A percentile compares a stretch with the other conserved stretches of the same genome.
phyloP scores from a whole-genome alignment of 2,329 filamentous ascomycete genomes.

The Falciphora oryzae region DNA sequence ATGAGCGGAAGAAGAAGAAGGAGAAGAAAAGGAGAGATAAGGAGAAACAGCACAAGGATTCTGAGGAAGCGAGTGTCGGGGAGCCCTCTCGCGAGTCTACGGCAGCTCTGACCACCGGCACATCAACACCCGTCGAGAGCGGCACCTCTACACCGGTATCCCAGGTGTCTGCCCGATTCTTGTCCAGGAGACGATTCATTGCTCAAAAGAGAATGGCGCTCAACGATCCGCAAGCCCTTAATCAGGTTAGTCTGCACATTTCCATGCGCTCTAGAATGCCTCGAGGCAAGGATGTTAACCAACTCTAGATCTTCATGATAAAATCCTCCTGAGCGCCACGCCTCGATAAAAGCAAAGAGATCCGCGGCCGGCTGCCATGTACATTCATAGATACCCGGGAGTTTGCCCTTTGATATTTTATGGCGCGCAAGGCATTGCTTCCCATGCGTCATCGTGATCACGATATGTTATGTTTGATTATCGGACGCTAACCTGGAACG shows the following conservation, averaged over 20 bases:
- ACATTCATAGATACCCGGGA: conserved; percentile 1
- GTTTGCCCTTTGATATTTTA: background rate
- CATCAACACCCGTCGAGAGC: conserved; percentile 22
- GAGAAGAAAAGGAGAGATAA: conserved; percentile 16
- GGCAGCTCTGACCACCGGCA: conserved; percentile 16
- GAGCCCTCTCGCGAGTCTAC: conserved; percentile 12
- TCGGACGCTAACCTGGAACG: too few species aligned
- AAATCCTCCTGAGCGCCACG: conserved; percentile 32
- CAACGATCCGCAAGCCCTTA: conserved; percentile 74
- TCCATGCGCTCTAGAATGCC: background rate
- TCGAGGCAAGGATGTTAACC: conserved; percentile 16
- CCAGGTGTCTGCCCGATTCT: conserved; percentile 54
- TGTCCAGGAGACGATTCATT: conserved; percentile 76
- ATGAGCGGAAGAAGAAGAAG: conserved; percentile 31
- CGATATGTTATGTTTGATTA: background rate
- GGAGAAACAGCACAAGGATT: conserved; percentile 31
- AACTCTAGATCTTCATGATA: conserved; percentile 61
- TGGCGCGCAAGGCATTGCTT: background rate
- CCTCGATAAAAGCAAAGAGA: background rate
- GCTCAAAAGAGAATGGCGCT: conserved; percentile 81
- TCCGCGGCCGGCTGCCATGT: background rate
- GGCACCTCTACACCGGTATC: conserved; percentile 30
- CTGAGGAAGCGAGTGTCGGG: conserved; percentile 20
- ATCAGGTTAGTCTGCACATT: conserved; percentile 59
- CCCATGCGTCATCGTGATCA: background rate